Evolutionary conservation across 2,329 filamentous ascomycete species (phyloP), one percentile per base, ranked within the genome.

Genomic region (Aspergillus japonicus): DNA sequence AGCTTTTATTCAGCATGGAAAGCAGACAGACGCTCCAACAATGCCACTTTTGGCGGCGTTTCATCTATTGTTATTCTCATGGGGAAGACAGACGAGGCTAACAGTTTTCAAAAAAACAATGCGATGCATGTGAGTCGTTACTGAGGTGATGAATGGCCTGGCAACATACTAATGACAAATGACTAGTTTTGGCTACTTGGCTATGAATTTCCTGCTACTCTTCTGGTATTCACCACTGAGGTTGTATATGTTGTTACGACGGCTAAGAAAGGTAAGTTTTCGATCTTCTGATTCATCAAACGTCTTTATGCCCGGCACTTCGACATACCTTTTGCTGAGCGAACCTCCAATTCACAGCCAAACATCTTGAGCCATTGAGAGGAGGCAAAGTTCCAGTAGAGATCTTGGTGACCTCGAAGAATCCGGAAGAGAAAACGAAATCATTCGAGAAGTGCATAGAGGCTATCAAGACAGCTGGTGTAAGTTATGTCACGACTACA

Each of bases 181-280:
- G 16, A n/a, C 6, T 76, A 97, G 93, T 96, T 98, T 78, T 99
- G 96, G 96, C 84, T 99, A 57, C 86, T 99, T 63, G 95, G 95
- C 70, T 99, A 99, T 82, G 95, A 99, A 77, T 99, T 99, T 73
- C 95, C 95, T 35, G 93, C 94, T 44, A 99, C 95, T 0, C 82
- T 99, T 64, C 92, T 99, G 82, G 84, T 99, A 55, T 88, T 99
- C 75, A 98, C 94, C 1, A 81, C 88, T 62, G 95, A 98, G 62
- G 87, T 87, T 50, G 83, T 98, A 69, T 96, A 95, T 78, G 89
- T 98, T 61, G 87, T 99, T 66, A 99, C 95, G 6, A 99, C 95
- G 5, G 89, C 91, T 60, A 99, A 99, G 81, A 99, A 99, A 87
- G 94, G 92, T 96, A 74, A 65, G 70, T 62, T 24, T 21, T 35